Percentiles rank a stretch among this genome's conserved stretches.
Evolutionary conservation across 2,329 filamentous ascomycete genomes (phyloP).

Genomic region (Aspergillus sojae): DNA sequence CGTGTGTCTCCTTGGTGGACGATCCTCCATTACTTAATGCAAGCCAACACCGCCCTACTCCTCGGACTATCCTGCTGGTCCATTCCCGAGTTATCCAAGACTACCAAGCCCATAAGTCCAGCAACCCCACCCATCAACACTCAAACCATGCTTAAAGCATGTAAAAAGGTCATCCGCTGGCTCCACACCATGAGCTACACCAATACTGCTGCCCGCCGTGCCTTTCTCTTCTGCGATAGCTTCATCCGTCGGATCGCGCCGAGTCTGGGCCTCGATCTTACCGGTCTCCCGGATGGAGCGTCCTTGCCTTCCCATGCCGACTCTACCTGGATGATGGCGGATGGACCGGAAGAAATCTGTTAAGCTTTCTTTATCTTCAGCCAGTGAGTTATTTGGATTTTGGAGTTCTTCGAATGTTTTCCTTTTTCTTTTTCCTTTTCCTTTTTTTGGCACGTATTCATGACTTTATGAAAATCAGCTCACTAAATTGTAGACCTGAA

Average conservation of each 20-base stretch:
- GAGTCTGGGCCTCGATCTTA: slow-evolving; percentile 32
- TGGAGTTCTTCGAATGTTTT: not conserved
- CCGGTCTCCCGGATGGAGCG: slow-evolving; percentile 30
- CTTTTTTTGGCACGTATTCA: not conserved
- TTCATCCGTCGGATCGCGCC: slow-evolving; percentile 36
- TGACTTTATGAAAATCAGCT: not conserved
- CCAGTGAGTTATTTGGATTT: not conserved
- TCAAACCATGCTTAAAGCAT: slow-evolving; percentile 28
- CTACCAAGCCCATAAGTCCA: not conserved
- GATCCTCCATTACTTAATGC: slow-evolving; percentile 48
- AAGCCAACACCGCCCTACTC: slow-evolving; percentile 45
- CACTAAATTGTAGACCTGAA: not conserved
- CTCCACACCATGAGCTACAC: slow-evolving; percentile 36
- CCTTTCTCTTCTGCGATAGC: slow-evolving; percentile 38
- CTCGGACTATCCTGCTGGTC: slow-evolving; percentile 36
- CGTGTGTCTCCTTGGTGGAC: slow-evolving; percentile 45
- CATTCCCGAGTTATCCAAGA: not conserved
- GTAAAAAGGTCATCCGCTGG: slow-evolving; percentile 44
- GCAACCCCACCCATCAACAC: slow-evolving; percentile 17
- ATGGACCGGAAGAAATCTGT: not conserved
- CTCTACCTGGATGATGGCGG: slow-evolving; percentile 12
- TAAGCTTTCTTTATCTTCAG: not conserved
- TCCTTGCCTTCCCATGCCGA: slow-evolving; percentile 7
- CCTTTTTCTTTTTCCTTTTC: not conserved
- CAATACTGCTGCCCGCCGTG: slow-evolving; percentile 35